A percentile compares a stretch with the other conserved stretches of the same genome.
These are phyloP conservation scores for Arthroderma sp. DNA, from an alignment of 2,329 filamentous ascomycete genomes.

Conservation along the genomic window DNA sequence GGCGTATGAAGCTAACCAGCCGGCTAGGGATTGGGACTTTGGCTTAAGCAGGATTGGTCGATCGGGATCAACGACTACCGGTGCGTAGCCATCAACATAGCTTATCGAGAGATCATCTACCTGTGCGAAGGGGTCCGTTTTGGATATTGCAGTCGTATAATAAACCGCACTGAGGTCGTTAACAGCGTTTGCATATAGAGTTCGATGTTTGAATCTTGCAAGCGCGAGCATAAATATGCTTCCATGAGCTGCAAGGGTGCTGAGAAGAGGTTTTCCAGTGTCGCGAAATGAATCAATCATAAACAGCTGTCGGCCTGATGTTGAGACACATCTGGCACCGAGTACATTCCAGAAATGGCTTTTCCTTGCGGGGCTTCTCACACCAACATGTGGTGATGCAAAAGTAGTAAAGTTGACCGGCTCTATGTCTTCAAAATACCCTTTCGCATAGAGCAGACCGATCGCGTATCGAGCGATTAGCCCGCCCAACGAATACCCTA, in stretches of 20 bases:
- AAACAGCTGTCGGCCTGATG: slow-evolving; percentile 78
- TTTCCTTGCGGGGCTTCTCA: slow-evolving; percentile 55
- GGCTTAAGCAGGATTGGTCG: slow-evolving; percentile 22
- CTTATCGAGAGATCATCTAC: slow-evolving; percentile 57
- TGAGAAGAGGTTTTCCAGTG: slow-evolving; percentile 66
- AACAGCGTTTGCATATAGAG: slow-evolving; percentile 72
- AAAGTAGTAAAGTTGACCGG: slow-evolving; percentile 94
- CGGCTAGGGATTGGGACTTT: slow-evolving; percentile 16
- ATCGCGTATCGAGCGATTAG: slow-evolving; percentile 77
- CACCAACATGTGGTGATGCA: slow-evolving; percentile 71
- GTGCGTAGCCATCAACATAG: slow-evolving; percentile 60
- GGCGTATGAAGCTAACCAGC: slow-evolving; percentile 10
- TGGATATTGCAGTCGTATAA: slow-evolving; percentile 69
- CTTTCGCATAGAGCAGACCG: slow-evolving; percentile 69
- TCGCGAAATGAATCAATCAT: slow-evolving; percentile 74
- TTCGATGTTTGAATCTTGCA: slow-evolving; percentile 60
- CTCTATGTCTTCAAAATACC: slow-evolving; percentile 64
- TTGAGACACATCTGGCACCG: slow-evolving; percentile 66
- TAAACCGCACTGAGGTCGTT: slow-evolving; percentile 75
- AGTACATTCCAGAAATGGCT: slow-evolving; percentile 70
- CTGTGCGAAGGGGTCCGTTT: slow-evolving; percentile 64
- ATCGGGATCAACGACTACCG: slow-evolving; percentile 57
- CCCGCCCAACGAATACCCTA: slow-evolving; percentile 83
- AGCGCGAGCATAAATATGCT: slow-evolving; percentile 79
- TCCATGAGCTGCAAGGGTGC: slow-evolving; percentile 67